Percentiles rank a stretch among this genome's conserved stretches.
phyloP scores from a whole-genome alignment of 2,329 filamentous ascomycete species.

The Hymenoscyphus salicellus region DNA sequence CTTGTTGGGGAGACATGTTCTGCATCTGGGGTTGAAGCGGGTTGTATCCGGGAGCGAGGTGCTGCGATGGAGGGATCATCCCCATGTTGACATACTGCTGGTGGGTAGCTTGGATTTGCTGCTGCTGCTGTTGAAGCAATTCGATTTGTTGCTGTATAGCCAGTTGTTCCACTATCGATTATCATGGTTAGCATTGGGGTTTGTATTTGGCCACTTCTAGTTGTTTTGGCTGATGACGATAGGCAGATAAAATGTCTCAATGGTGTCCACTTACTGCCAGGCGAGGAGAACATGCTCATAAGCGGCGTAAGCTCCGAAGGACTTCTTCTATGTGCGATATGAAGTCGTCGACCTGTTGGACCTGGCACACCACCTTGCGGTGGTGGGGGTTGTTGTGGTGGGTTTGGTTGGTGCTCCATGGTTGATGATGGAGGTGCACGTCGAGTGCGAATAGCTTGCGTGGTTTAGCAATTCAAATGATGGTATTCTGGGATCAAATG shows the following conservation, averaged over 20 bases:
- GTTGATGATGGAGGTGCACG: slow-evolving; percentile 44
- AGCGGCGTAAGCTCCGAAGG: slow-evolving; percentile 95
- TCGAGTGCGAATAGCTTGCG: slow-evolving; percentile 43
- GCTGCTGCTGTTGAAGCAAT: slow-evolving; percentile 93
- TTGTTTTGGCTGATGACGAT: slow-evolving; percentile 29
- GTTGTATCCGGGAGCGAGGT: slow-evolving; percentile 71
- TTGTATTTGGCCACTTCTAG: neutral
- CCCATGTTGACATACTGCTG: slow-evolving; percentile 98
- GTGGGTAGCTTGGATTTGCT: slow-evolving; percentile 93
- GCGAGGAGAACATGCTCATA: slow-evolving; percentile 78
- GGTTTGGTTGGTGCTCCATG: slow-evolving; percentile 47
- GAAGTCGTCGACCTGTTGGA: slow-evolving; percentile 81
- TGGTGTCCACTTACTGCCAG: slow-evolving; percentile 55
- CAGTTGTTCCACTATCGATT: slow-evolving; percentile 80
- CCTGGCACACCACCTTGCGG: slow-evolving; percentile 60
- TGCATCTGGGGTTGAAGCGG: slow-evolving; percentile 76
- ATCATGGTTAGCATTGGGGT: slow-evolving; percentile 18
- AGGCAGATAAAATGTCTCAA: slow-evolving; percentile 6
- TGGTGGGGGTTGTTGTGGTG: slow-evolving; percentile 45
- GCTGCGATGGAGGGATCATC: slow-evolving; percentile 84
- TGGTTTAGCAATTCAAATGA: slow-evolving; percentile 31
- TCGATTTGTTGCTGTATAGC: slow-evolving; percentile 98
- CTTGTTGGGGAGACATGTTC: slow-evolving; percentile 73
- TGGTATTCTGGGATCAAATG: slow-evolving; percentile 27
- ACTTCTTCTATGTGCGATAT: slow-evolving; percentile 95